phyloP scores from a whole-genome alignment of 2,329 filamentous ascomycete species.

The Botrytis fragariae region DNA sequence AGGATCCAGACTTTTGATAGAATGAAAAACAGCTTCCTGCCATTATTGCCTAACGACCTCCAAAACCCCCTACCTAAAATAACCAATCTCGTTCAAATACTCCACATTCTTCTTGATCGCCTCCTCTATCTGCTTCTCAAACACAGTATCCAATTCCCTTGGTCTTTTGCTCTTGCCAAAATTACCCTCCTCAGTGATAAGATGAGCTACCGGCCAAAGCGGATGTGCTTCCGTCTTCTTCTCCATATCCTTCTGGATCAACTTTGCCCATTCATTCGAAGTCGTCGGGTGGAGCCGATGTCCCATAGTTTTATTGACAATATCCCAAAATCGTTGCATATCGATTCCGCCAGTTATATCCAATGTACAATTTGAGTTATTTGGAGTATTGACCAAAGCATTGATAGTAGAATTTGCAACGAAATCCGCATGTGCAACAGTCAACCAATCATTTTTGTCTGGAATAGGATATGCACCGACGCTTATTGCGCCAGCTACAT shows the following conservation, averaged over 20 bases:
- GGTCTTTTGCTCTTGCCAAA: conserved; percentile 4
- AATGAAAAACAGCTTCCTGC: neutral
- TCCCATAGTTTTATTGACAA: neutral
- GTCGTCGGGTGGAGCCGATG: neutral
- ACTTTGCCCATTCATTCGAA: neutral
- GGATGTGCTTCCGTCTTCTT: conserved; percentile 1
- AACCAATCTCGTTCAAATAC: conserved; percentile 11
- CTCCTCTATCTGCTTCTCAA: neutral
- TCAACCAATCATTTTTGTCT: conserved; percentile 12
- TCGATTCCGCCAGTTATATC: neutral
- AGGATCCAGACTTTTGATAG: neutral
- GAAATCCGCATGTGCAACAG: conserved; percentile 4
- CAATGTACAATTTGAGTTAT: neutral
- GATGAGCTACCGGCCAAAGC: conserved; percentile 12
- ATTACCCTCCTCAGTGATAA: conserved; percentile 2
- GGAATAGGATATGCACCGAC: conserved; percentile 21
- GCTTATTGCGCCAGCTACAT: conserved; percentile 24
- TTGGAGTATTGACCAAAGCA: neutral
- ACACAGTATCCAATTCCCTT: neutral
- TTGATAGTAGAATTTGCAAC: conserved; percentile 8
- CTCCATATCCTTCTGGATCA: conserved; percentile 1
- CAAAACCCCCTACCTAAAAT: neutral
- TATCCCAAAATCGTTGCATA: conserved; percentile 5
- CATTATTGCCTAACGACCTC: neutral
- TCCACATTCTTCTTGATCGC: conserved; percentile 15